These are phyloP conservation scores for Taphrina flavorubra DNA, from an alignment of 1,139 yeast species.

Conservation along the genomic window DNA sequence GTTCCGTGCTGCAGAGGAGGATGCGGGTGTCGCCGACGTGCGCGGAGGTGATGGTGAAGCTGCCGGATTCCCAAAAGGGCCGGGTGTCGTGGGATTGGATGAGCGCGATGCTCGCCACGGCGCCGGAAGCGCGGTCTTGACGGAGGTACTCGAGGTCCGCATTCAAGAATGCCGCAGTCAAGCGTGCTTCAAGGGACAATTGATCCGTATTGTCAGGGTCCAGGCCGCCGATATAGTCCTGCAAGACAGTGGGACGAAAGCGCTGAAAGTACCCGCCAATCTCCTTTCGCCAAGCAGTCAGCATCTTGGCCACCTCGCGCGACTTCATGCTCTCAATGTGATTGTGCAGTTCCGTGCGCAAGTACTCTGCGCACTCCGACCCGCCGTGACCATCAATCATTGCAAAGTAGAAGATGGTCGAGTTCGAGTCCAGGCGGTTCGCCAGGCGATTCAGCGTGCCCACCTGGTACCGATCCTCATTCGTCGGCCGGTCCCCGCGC, in stretches of 20 bases:
- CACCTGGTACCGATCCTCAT: conserved; percentile 80
- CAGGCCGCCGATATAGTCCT: conserved; percentile 38
- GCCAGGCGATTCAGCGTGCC: conserved; percentile 54
- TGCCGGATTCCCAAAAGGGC: conserved; percentile 71
- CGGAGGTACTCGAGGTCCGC: conserved; percentile 60
- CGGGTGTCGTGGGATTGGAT: conserved; percentile 61
- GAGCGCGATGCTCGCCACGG: conserved; percentile 63
- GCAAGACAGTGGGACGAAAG: conserved; percentile 32
- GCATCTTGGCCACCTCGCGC: conserved; percentile 37
- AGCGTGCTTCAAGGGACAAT: conserved; percentile 50
- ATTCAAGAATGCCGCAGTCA: conserved; percentile 66
- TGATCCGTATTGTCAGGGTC: conserved; percentile 40
- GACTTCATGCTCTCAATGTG: conserved; percentile 61
- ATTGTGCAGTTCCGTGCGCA: conserved; percentile 50
- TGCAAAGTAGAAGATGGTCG: conserved; percentile 37
- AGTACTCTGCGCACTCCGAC: conserved; percentile 30
- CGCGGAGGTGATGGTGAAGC: conserved; percentile 76
- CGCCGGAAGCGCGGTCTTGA: conserved; percentile 77
- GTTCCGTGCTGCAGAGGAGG: conserved; percentile 68
- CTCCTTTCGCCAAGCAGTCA: conserved; percentile 39
- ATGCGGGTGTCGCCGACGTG: conserved; percentile 97
- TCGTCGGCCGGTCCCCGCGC: conserved; percentile 74
- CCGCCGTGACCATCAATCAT: conserved; percentile 42
- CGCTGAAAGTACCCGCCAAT: conserved; percentile 38
- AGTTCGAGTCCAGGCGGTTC: conserved; percentile 36